These are phyloP conservation scores for Papiliotrema nemorosa DNA, from an alignment of 1,284 basidiomycete genomes.

Conservation along the genomic window DNA sequence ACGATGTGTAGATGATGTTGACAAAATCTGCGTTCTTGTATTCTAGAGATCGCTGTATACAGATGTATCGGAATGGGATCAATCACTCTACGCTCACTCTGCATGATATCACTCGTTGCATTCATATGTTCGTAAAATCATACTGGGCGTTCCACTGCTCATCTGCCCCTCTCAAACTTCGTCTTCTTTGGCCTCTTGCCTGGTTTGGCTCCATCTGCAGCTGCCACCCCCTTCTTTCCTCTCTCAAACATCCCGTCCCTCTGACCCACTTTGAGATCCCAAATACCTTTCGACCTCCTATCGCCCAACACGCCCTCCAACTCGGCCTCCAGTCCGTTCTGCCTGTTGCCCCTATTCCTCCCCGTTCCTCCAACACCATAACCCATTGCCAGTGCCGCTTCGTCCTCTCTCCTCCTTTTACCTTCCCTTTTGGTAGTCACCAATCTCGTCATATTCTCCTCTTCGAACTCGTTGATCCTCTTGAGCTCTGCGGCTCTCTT, in stretches of 20 bases:
- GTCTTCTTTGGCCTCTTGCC: background rate
- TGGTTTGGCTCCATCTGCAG: background rate
- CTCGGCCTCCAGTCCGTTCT: slow-evolving; percentile 77
- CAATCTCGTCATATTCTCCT: slow-evolving; percentile 90
- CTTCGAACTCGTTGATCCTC: slow-evolving; percentile 86
- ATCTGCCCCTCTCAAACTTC: too few relatives aligned
- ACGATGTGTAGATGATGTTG: too few relatives aligned
- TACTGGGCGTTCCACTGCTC: too few relatives aligned
- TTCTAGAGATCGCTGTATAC: too few relatives aligned
- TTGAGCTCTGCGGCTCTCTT: slow-evolving; percentile 62
- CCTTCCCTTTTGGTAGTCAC: slow-evolving; percentile 89
- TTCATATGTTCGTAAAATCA: too few relatives aligned
- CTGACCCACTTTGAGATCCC: slow-evolving; percentile 54
- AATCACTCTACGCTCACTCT: too few relatives aligned
- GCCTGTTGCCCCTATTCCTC: slow-evolving; percentile 58
- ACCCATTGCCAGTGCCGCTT: slow-evolving; percentile 89
- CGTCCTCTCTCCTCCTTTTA: slow-evolving; percentile 73
- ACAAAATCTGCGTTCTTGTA: too few relatives aligned
- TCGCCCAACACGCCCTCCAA: slow-evolving; percentile 73
- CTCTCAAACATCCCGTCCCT: slow-evolving; percentile 38
- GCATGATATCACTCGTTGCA: too few relatives aligned
- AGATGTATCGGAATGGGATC: too few relatives aligned
- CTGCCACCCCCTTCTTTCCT: slow-evolving; percentile 15
- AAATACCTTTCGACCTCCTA: slow-evolving; percentile 51
- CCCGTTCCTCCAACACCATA: slow-evolving; percentile 43